Base-by-base conservation (phyloP, 768 basidiomycete genomes). In the Lentinula guzmanii region DNA sequence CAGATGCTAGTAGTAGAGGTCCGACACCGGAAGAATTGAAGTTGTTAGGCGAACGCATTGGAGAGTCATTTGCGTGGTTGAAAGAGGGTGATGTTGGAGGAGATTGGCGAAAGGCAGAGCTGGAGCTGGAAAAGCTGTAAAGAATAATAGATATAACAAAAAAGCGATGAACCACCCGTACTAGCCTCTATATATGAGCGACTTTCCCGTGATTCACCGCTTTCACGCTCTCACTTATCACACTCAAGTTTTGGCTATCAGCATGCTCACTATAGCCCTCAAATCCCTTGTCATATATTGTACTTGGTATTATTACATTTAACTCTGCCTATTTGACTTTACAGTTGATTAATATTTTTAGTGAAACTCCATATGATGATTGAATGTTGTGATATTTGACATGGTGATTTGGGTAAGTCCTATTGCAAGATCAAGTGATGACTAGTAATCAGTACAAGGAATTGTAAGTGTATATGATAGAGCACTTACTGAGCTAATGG, bases 61-160 rank as follows among this genome's bases (percentile, higher is more conserved):
- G 64, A 5, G 41, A 62, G 9, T 50, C 64, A 9, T 69, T 69
- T 46, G 45, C 45, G 6, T 69, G 68, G 68, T 61, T 69, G 16
- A 66, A 61, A 13, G 50, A 68, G 35, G 68, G 67, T 11, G 63
- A 64, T 9, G 65, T 66, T 31, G 50, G 61, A 37, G 67, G 64
- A 7, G 68, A 69, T 21, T 69, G 67, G 68, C 52, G 21, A 37
- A 53, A 54, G 0, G 67, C 68, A 0, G 62, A 68, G 55, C 28
- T 13, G 8, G 45, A 21, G 35, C 18, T 60, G 41, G 43, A 33
- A 18, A 60, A 46, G 43, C 35, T 34, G 45, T 60, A n/a, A n/a
- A 1, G 2, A 33, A 21, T 43, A 9, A 18, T 21, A 16, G 1
- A 43, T 43, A 9, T 48, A 48, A 5, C 28, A 45, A 45, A 18